Evolutionary conservation across 1,139 yeast genomes (phyloP).

Genomic region (Candida dubliniensis): DNA sequence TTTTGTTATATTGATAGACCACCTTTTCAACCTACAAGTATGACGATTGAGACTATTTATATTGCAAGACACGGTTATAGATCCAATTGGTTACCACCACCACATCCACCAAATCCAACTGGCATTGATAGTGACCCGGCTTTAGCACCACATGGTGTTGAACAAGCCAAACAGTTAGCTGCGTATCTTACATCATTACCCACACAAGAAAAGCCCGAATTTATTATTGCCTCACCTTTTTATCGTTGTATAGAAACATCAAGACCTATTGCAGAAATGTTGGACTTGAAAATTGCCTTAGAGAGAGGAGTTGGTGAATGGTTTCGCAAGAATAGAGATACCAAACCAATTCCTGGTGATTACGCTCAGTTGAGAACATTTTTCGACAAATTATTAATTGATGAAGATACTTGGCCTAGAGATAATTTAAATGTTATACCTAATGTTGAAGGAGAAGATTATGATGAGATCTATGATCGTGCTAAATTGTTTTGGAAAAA

Average conservation of each 20-base stretch:
- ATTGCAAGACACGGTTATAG: constrained; percentile 75
- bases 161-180: constrained; percentile 76
- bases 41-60: constrained; percentile 48
- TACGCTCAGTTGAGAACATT: constrained; percentile 46
- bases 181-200: constrained; percentile 42
- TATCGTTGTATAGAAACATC: constrained; percentile 87
- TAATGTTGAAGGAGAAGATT: constrained; percentile 59
- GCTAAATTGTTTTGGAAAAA: constrained; percentile 48
- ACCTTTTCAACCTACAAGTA: constrained; percentile 14
- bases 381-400: constrained; percentile 48
- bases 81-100: constrained; percentile 78
- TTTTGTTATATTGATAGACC: no score
- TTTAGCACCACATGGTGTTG: constrained; percentile 74
- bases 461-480: constrained; percentile 59
- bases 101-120: constrained; percentile 74
- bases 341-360: constrained; percentile 61
- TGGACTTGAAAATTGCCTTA: constrained; percentile 56
- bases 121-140: constrained; percentile 83
- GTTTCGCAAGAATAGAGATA: constrained; percentile 56
- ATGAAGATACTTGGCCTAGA: constrained; percentile 40
- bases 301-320: constrained; percentile 79
- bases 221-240: constrained; percentile 78
- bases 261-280: constrained; percentile 58
- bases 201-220: constrained; percentile 52
- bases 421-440: constrained; percentile 54